These are phyloP conservation scores for Arthrobotrys entomopaga DNA, from an alignment of 2,329 filamentous ascomycete genomes.

Conservation along the genomic window DNA sequence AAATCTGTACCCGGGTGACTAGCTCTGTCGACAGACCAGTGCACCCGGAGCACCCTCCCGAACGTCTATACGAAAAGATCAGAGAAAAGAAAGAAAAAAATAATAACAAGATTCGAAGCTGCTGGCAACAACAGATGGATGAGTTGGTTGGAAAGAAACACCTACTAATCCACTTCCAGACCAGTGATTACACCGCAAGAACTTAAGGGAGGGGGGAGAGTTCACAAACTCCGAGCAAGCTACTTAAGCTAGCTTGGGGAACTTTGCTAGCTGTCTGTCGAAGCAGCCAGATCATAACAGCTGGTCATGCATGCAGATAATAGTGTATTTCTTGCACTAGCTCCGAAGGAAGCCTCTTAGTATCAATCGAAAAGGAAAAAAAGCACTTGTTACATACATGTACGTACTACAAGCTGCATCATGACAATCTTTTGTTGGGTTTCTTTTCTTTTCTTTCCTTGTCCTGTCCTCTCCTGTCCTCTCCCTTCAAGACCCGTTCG, in stretches of 20 bases:
- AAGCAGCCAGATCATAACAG: conserved; percentile 27
- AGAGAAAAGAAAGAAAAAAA: too few relatives aligned
- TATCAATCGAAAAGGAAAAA: neutral
- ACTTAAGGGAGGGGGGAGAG: neutral
- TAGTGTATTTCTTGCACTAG: conserved; percentile 33
- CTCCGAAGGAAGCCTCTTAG: too few relatives aligned
- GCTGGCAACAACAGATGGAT: neutral
- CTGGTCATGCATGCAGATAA: conserved; percentile 33
- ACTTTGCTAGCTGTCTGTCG: conserved; percentile 21
- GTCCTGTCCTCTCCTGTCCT: too few relatives aligned
- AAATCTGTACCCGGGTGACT: too few relatives aligned
- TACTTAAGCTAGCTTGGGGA: neutral
- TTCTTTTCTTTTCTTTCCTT: neutral
- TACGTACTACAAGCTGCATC: conserved; percentile 25
- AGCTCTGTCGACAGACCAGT: too few relatives aligned
- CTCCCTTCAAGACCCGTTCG: conserved; percentile 33
- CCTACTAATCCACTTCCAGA: conserved; percentile 48
- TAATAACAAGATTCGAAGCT: too few relatives aligned
- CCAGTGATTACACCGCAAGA: conserved; percentile 10
- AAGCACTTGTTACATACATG: conserved; percentile 11
- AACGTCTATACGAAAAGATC: too few relatives aligned
- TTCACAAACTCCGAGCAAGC: neutral
- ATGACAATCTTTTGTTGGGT: conserved; percentile 32
- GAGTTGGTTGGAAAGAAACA: conserved; percentile 28
- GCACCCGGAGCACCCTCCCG: too few relatives aligned